Base-by-base conservation (phyloP, 176 grass and related monocot genomes). In the Triticum aestivum region DNA sequence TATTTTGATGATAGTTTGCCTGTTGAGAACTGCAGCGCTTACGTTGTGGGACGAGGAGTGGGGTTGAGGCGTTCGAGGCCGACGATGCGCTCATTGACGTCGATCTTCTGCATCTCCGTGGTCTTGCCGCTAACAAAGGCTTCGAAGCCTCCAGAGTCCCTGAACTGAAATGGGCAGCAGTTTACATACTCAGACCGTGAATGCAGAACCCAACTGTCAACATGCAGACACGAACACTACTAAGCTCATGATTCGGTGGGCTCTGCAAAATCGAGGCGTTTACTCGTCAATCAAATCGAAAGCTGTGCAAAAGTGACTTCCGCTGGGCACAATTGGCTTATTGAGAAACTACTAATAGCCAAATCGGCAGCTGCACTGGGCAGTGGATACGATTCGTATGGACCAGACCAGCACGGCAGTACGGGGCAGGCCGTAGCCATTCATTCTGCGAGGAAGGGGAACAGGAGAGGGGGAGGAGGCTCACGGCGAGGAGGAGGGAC, bases 21-120 rank as follows among this genome's bases (percentile, higher is more conserved):
- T 11, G 2, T n/a, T 33, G 41, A 81, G 17, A 18, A 65, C 17
- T 49, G 39, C 39, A 30, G 0, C 42, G 2, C 74, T 68, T 94
- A 99, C 94, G 94, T 96, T 9, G 94, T 96, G 71, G 97, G 97
- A 9, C 94, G 92, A 10, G 87, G 85, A 73, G 94, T 93, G 23
- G 97, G 94, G 69, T 93, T 96, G 20, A 99, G 89, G 70, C 94
- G 89, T 47, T 99, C 97, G 3, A 99, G 94, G 58, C 94, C 92
- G 87, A 99, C 92, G 2, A 99, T 96, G 61, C 97, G 83, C 81
- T 99, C 97, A 33, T 96, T 96, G 56, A 94, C 94, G 37, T 99
- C 94, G 21, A 99, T 93, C 92, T 90, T 92, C 77, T 99, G 97
- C 92, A 99, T 86, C 87, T 96, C 97, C 0, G 89, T 99, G 30